A percentile compares a stretch with the other conserved stretches of the same genome.
Evolutionary conservation across 768 basidiomycete species (phyloP).

Genomic region (Chiua virens): DNA sequence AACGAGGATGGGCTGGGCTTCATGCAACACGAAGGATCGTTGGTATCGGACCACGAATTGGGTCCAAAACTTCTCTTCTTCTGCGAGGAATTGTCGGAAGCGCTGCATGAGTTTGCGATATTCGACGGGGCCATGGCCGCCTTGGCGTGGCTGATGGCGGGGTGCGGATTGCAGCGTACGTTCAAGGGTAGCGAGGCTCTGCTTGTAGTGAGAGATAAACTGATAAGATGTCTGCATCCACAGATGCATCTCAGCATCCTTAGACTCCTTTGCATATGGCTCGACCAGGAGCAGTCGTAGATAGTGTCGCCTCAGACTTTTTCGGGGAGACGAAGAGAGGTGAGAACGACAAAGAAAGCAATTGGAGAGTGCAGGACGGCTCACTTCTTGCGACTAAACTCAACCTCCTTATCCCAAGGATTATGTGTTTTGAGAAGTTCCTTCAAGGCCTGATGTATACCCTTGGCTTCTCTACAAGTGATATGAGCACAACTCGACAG

Average conservation of each 20-base stretch:
- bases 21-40: constrained; percentile 66
- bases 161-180: constrained; percentile 46
- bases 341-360: constrained; percentile 4
- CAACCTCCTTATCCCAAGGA: constrained; percentile 85
- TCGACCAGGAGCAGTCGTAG: constrained; percentile 66
- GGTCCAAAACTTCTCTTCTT: constrained; percentile 92
- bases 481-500: constrained; percentile 5
- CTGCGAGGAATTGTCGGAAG: constrained; percentile 85
- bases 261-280: constrained; percentile 69
- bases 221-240: constrained; percentile 94
- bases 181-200: constrained; percentile 68
- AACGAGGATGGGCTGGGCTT: constrained; percentile 57
- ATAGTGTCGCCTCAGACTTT: constrained; percentile 69
- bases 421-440: constrained; percentile 70
- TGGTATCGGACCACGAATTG: constrained; percentile 75
- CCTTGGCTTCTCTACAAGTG: constrained; percentile 69
- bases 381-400: constrained; percentile 84
- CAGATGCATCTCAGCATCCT: constrained; percentile 78
- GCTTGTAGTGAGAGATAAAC: constrained; percentile 82
- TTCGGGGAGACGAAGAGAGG: not conserved
- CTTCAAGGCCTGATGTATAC: constrained; percentile 71
- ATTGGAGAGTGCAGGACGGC: constrained; percentile 26
- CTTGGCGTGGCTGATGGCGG: constrained; percentile 37
- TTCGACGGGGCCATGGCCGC: constrained; percentile 67
- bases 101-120: constrained; percentile 82